Base-by-base conservation (phyloP, 2,329 filamentous ascomycete genomes). In the Penicillium sp. region DNA sequence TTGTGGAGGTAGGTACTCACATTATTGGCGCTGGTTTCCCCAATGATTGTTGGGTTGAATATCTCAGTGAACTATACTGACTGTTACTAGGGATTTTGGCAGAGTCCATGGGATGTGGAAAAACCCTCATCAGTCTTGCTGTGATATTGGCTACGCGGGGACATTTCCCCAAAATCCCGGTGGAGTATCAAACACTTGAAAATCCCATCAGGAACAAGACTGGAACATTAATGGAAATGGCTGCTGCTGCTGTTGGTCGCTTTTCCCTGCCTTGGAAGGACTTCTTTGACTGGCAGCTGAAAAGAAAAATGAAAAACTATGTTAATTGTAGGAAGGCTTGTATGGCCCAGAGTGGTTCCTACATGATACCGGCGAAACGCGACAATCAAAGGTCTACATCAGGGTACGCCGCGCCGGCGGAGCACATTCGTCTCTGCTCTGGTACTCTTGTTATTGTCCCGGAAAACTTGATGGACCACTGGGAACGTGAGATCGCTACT, bases 41-140 rank as follows among this genome's bases (percentile, higher is more conserved):
- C 15, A 36, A 25, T 36, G 7, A 46, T 33, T 7, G 19, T 16
- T 23, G 13, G 11, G 1, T 1, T 21, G 6, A 23, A 47, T 29
- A 21, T 39, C 15, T 13, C 41, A 7, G 27, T 46, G 31, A 21
- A 29, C 29, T 21, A 41, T 50, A 21, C 29, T 53, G 47, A 59
- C 33, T 34, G 39, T 33, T 9, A 45, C 39, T 48, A 75, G 71
- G 76, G 3, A 77, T 79, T 27, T 71, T 79, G 25, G 76, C 77
- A 10, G 77, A 79, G 54, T 78, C 76, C 16, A 81, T 80, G 78
- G 82, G 82, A 31, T 76, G 79, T 46, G 92, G 93, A 0, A 97
- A 97, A 76, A 97, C 93, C 0, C 75, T 97, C 27, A 96, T 97
- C 11, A 93, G 89, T 61, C 76, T 97, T 19, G 81, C 88, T 7